phyloP scores from a whole-genome alignment of 768 basidiomycete genomes.

The Inosperma sp. region DNA sequence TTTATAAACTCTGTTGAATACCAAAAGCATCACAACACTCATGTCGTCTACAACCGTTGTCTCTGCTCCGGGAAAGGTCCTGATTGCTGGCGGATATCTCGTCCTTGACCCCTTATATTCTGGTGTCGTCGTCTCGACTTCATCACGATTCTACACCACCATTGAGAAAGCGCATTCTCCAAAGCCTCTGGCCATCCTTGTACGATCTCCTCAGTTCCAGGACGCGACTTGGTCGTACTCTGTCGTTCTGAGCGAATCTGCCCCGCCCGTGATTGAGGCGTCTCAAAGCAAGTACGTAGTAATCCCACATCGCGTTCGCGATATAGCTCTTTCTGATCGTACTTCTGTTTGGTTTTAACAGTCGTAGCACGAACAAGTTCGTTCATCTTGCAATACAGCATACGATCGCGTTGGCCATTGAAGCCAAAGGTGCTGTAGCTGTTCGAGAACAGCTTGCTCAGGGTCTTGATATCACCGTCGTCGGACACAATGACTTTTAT shows the following conservation, averaged over 20 bases:
- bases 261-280: conserved; percentile 24
- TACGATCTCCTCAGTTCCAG: conserved; percentile 90
- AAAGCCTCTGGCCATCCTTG: conserved; percentile 48
- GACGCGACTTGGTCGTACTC: conserved; percentile 73
- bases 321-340: conserved; percentile 8
- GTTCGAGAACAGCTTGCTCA: conserved; percentile 40
- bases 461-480: conserved; percentile 74
- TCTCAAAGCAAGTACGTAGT: conserved; percentile 37
- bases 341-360: conserved; percentile 20
- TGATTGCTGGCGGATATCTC: conserved; percentile 94
- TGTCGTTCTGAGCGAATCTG: conserved; percentile 38
- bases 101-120: conserved; percentile 85
- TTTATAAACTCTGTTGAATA: not conserved
- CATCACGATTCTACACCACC: conserved; percentile 89
- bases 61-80: conserved; percentile 92
- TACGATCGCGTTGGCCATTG: conserved; percentile 62
- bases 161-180: conserved; percentile 39
- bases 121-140: conserved; percentile 87
- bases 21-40: too few species aligned
- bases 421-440: conserved; percentile 45
- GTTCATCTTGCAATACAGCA: conserved; percentile 85
- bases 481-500: conserved; percentile 97
- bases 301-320: conserved; percentile 8
- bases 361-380: conserved; percentile 78
- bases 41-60: conserved; percentile 62